Base-by-base conservation (phyloP, 2,329 filamentous ascomycete species). In the Fusarium nodosum region DNA sequence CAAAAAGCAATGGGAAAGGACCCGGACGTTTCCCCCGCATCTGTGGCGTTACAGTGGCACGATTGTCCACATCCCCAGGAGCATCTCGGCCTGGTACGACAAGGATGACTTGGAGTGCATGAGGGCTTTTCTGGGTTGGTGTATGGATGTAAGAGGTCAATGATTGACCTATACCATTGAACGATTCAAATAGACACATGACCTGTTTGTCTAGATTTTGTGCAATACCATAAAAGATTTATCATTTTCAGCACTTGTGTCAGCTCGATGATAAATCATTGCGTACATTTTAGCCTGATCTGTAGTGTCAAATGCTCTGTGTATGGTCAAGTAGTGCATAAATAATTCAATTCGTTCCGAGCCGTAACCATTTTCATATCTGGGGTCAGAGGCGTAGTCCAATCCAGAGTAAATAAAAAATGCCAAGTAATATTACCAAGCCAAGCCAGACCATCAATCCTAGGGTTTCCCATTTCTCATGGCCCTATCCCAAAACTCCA, bases 1-100 rank as follows among this genome's bases (percentile, higher is more conserved):
- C 22, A 28, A 46, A 60, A 41, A 71, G 60, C 44, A 60, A 67
- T 28, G 24, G 28, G 38, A 60, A 34, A 54, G 52, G 30, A 60
- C 59, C 57, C 44, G 45, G 51, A 33, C 26, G 60, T 54, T 60
- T 28, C 47, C 56, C 58, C 63, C 58, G 57, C 65, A 58, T 64
- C 45, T 63, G 68, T 75, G 72, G 73, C 73, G 73, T 75, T 68
- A 75, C 68, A 15, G 66, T 75, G 73, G 73, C 66, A 66, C 66
- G 73, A 75, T 74, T 75, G 22, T 33, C 68, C 60, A 61, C 56
- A 45, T 69, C 54, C 65, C 64, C 62, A 67, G 51, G 54, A 73
- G 63, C 66, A 60, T 68, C 46, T 64, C 41, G 38, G 60, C 56
- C 58, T 71, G 55, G 55, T 58, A 59, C 60, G 62, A 69, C 68